Percentiles rank a stretch among this genome's conserved stretches.
phyloP scores from a whole-genome alignment of 2,329 filamentous ascomycete species.

The Stenocarpella maydis region DNA sequence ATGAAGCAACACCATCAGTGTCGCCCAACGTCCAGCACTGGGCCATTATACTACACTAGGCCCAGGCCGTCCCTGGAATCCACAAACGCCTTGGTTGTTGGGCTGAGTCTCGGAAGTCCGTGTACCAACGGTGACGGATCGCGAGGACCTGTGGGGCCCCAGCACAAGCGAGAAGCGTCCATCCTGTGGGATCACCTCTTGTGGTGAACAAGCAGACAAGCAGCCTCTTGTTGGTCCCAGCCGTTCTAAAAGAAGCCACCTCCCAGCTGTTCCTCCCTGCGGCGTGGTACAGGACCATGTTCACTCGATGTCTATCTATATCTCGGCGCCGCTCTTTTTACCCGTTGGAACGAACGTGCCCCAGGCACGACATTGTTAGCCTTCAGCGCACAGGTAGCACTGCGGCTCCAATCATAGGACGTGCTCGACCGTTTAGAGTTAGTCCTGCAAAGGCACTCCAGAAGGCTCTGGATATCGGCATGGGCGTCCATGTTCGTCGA shows the following conservation, averaged over 20 bases:
- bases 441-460: not conserved
- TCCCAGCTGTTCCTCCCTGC: not conserved
- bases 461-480: slow-evolving; percentile 24
- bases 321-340: not conserved
- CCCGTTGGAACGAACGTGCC: not conserved
- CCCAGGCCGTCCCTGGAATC: not conserved
- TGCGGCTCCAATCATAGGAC: not conserved
- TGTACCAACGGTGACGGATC: slow-evolving; percentile 18
- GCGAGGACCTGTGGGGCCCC: slow-evolving; percentile 6
- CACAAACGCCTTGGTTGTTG: not conserved
- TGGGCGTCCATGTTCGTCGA: not conserved
- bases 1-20: slow-evolving; percentile 1
- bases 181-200: slow-evolving; percentile 17
- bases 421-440: slow-evolving; percentile 9
- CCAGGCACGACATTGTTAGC: slow-evolving; percentile 3
- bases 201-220: slow-evolving; percentile 15
- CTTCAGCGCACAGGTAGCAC: slow-evolving; percentile 12
- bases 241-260: slow-evolving; percentile 5
- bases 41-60: no score
- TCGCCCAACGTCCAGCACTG: not conserved
- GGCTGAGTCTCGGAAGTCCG: slow-evolving; percentile 17
- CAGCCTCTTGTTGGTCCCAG: slow-evolving; percentile 11
- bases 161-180: slow-evolving; percentile 23
- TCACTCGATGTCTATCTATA: slow-evolving; percentile 20
- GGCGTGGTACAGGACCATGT: not conserved